Base-by-base conservation (phyloP, 2,329 filamentous ascomycete species). In the Trichoderma sp. region DNA sequence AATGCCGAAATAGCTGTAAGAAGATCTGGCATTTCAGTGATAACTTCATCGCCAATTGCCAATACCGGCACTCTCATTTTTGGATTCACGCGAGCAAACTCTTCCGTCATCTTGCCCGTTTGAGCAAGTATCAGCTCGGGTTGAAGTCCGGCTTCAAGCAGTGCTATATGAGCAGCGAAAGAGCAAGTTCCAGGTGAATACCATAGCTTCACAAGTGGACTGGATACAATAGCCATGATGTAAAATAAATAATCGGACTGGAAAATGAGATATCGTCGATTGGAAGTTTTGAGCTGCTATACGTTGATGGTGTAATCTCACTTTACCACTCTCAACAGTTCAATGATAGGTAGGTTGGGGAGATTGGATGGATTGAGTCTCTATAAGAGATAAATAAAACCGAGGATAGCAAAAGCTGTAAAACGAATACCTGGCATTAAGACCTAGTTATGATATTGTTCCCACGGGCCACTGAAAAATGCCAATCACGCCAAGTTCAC, bases 21-120 rank as follows among this genome's bases (percentile, higher is more conserved):
- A n/a, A 66, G 51, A 5, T 54, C 63, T 1, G 54, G 63, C 54
- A 66, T 66, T 51, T 66, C 63, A 16, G 63, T 66, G n/a, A 66
- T 59, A 3, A 66, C 28, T 49, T 58, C 37, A 10, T 59, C 63
- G 21, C 37, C 52, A 37, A 66, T 26, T 24, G 43, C 63, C 16
- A 66, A 51, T 18, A 59, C 54, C 8, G 63, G 63, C 2, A 66
- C 63, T 21, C 37, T 65, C 55, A 34, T 51, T 55, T 65, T 65
- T 11, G 61, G 61, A 55, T 65, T 65, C 13, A 55, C 18, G 11
- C 11, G 61, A 56, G 32, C 24, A 55, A 65, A 65, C 11, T 55
- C 61, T 18, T 56, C 61, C 11, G 49, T 55, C 21, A 55, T 30
- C 2, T 55, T n/a, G 24, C 34, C 51, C 0, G 30, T 43, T 32